Evolutionary conservation across 2,329 filamentous ascomycete species (phyloP).

Genomic region (Claviceps monticola): DNA sequence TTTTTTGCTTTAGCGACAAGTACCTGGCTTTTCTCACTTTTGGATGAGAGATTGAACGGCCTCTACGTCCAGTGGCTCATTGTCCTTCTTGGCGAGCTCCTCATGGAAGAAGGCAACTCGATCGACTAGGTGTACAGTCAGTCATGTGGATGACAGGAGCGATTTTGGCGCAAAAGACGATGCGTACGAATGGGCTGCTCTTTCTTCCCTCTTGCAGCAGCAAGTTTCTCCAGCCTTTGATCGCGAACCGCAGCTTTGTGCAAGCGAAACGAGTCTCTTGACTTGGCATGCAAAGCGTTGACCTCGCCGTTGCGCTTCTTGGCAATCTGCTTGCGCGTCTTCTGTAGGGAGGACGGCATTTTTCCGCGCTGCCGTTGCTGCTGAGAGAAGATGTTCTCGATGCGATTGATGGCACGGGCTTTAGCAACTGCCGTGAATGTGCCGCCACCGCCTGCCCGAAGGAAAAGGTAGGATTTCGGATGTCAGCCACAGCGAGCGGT

Average conservation of each 20-base stretch:
- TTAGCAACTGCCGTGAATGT: too few relatives aligned
- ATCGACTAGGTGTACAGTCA: constrained; percentile 17
- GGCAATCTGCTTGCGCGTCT: constrained; percentile 76
- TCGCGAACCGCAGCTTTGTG: constrained; percentile 70
- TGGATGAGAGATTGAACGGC: constrained; percentile 48
- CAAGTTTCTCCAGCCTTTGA: constrained; percentile 63
- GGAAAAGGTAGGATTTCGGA: too few relatives aligned
- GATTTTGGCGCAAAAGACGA: neutral
- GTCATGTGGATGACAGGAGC: neutral
- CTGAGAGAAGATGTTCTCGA: too few relatives aligned
- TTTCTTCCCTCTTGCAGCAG: constrained; percentile 54
- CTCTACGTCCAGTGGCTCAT: constrained; percentile 35
- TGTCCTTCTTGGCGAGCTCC: constrained; percentile 36
- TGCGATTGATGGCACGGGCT: too few relatives aligned
- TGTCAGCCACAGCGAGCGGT: too few relatives aligned
- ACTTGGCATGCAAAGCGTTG: constrained; percentile 72
- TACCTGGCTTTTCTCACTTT: constrained; percentile 30
- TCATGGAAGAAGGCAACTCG: constrained; percentile 53
- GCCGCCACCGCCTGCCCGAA: too few relatives aligned
- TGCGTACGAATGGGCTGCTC: constrained; percentile 58
- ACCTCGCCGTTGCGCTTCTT: constrained; percentile 72
- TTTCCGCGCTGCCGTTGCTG: constrained; percentile 11
- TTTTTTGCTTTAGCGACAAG: neutral
- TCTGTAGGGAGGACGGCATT: constrained; percentile 68
- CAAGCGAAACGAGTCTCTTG: constrained; percentile 70